Conservation (phyloP, 306 rosid genomes). For the Abrus pulchellus region DNA sequence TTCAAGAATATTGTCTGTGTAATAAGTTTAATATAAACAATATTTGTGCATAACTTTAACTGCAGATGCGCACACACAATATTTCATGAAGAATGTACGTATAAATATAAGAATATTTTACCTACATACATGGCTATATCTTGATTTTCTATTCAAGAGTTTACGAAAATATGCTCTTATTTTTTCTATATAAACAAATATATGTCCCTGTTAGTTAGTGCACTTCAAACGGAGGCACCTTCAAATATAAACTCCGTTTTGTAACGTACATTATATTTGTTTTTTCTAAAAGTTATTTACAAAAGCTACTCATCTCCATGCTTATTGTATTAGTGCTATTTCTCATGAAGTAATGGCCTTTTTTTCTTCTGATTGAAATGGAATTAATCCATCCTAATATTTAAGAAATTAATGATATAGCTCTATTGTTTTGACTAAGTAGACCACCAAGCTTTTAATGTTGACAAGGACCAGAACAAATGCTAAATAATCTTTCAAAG, state of each 20-base stretch:
- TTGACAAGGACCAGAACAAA: background rate
- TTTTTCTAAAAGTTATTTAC: background rate
- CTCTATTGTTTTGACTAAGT: constrained; percentile 28
- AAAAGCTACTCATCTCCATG: constrained; percentile 21
- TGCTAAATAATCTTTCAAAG: background rate
- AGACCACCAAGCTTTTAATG: background rate
- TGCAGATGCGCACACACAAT: background rate
- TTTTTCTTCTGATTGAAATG: background rate
- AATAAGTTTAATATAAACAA: constrained; percentile 16
- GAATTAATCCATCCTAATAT: background rate
- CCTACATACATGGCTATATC: background rate
- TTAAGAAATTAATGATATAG: background rate
- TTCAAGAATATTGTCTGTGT: constrained; percentile 11
- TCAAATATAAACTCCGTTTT: constrained; percentile 10
- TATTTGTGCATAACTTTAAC: background rate
- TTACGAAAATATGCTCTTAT: background rate
- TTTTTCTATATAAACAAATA: background rate
- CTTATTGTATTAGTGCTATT: constrained; percentile 22
- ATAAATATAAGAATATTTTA: constrained; percentile 1
- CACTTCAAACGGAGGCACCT: background rate
- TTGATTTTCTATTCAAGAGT: background rate
- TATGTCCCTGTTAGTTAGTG: background rate
- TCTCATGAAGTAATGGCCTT: background rate
- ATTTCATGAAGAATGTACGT: constrained; percentile 2
- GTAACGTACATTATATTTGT: background rate